Base-by-base conservation (phyloP, 75 land plant genomes). In the Selaginella tamariscina region DNA sequence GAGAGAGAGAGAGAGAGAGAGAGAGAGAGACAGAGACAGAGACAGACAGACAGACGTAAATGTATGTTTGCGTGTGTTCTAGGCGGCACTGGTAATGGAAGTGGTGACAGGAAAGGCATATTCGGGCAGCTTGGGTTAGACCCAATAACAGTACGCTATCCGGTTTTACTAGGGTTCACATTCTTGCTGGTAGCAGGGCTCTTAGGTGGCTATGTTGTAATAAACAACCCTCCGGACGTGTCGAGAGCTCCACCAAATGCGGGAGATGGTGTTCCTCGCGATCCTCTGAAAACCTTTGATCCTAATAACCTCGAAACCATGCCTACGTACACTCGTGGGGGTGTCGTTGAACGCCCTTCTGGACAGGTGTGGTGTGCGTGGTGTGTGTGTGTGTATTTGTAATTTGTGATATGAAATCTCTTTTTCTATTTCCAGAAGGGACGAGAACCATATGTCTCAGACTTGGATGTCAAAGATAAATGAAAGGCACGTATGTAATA, bases 71-170 rank as follows among this genome's bases (percentile, higher is more conserved):
- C 18, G 29, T 32, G 28, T 24, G 27, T 32, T 67, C 26, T 15
- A 73, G 74, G 74, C 74, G 54, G 74, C 70, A 32, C 56, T 73
- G 24, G 30, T 73, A 0, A 73, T 73, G 74, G 74, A 73, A 56
- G 70, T 73, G 22, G 55, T 73, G 0, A 73, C 74, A 15, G 74
- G 74, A 2, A 73, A 56, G 74, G 74, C 23, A 56, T 73, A 0
- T 56, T 73, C 30, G 74, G 70, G 11, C 74, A 73, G 32, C 70
- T 73, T 22, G 74, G 74, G 2, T 55, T 73, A 26, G 56, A 73
- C 56, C 62, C 74, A 0, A 9, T 67, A 39, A 39, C 57, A 32
- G 74, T 73, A 20, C 49, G 56, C 57, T 56, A 54, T 0, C 74
- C 74, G 21, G 5, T 73, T 2, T 59, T 73, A 2, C 60, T 68